Evolutionary conservation across 1,139 yeast species (phyloP).

Genomic region (Suhomyces maxii): DNA sequence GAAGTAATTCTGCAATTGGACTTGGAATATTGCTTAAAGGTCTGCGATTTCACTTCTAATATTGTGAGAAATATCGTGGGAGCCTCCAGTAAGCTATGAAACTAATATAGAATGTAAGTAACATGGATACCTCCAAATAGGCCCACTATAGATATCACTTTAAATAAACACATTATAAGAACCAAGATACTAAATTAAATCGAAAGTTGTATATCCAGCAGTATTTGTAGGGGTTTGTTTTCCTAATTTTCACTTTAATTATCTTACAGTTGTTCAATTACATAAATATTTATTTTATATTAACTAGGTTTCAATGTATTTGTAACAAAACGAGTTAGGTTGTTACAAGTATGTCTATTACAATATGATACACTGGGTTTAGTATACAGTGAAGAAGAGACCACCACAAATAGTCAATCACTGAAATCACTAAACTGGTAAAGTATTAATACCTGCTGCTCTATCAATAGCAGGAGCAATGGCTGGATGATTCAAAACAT

Average conservation of each 20-base stretch:
- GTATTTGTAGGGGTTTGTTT: too few relatives aligned
- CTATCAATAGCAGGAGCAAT: constrained; percentile 71
- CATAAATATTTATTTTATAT: too few relatives aligned
- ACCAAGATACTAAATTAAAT: too few relatives aligned
- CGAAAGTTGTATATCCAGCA: too few relatives aligned
- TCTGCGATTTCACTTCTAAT: constrained; percentile 15
- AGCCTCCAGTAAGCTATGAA: not conserved
- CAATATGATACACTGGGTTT: constrained; percentile 1
- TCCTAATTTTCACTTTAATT: too few relatives aligned
- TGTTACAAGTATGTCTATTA: constrained; percentile 1
- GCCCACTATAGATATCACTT: too few relatives aligned
- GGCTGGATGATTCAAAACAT: constrained; percentile 74
- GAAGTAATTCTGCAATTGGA: constrained; percentile 16
- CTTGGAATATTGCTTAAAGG: constrained; percentile 16
- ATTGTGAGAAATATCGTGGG: constrained; percentile 8
- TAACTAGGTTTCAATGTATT: constrained; percentile 1
- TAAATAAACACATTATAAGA: not conserved
- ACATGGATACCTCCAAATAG: too few relatives aligned
- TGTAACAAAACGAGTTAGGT: too few relatives aligned
- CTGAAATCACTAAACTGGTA: constrained; percentile 32
- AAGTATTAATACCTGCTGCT: constrained; percentile 46
- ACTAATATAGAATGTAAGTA: too few relatives aligned
- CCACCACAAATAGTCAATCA: not conserved
- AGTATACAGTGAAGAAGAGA: not conserved
- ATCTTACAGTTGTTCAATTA: too few relatives aligned